A percentile compares a stretch with the other conserved stretches of the same genome.
These are phyloP conservation scores for Auricularia sp. DNA, from an alignment of 768 basidiomycete species.

Conservation along the genomic window DNA sequence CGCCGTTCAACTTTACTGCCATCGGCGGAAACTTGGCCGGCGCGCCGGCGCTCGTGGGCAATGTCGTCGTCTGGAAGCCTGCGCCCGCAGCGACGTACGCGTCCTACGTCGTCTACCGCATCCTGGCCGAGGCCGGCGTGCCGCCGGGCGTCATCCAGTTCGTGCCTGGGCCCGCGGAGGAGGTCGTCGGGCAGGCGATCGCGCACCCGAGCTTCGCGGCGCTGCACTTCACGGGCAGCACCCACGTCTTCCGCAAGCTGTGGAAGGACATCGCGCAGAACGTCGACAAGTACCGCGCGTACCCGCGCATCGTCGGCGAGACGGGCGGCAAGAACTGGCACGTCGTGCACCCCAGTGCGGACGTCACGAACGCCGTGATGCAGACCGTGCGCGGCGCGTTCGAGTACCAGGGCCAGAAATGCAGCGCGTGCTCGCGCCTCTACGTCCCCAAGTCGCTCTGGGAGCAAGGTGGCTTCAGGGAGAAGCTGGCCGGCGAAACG, in stretches of 20 bases:
- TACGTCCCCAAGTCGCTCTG: slow-evolving; percentile 87
- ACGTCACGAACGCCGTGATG: slow-evolving; percentile 79
- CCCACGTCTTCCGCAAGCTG: slow-evolving; percentile 84
- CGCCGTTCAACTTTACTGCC: slow-evolving; percentile 97
- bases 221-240: slow-evolving; percentile 95
- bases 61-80: slow-evolving; percentile 95
- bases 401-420: slow-evolving; percentile 98
- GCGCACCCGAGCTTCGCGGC: slow-evolving; percentile 71
- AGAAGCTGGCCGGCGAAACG: slow-evolving; percentile 60
- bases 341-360: slow-evolving; percentile 77
- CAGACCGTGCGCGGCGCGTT: slow-evolving; percentile 84
- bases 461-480: slow-evolving; percentile 71
- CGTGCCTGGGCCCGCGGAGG: slow-evolving; percentile 77
- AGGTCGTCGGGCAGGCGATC: slow-evolving; percentile 79
- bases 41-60: slow-evolving; percentile 89
- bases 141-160: slow-evolving; percentile 96
- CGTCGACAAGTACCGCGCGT: slow-evolving; percentile 75
- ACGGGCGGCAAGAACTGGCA: slow-evolving; percentile 99
- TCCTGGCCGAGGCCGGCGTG: slow-evolving; percentile 87
- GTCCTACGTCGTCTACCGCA: slow-evolving; percentile 85
- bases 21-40: slow-evolving; percentile 93
- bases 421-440: slow-evolving; percentile 83
- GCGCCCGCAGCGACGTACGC: slow-evolving; percentile 92
- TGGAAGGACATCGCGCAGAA: slow-evolving; percentile 94
- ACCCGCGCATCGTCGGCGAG: slow-evolving; percentile 95